A percentile compares a stretch with the other conserved stretches of the same genome.
Evolutionary conservation across 176 grass and related monocot species (phyloP).

Genomic region (Poa pratensis): DNA sequence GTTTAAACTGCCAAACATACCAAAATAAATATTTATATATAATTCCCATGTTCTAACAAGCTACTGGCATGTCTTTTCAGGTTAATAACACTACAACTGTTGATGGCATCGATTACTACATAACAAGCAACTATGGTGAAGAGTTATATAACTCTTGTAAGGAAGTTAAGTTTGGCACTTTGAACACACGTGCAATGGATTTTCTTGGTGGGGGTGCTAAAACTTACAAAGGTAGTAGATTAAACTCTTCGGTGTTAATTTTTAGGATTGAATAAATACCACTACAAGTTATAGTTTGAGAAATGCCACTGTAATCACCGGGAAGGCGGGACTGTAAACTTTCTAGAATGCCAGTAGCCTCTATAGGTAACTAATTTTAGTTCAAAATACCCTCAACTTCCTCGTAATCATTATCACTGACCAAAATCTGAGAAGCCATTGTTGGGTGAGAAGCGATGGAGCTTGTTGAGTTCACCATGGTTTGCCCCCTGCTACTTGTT

Average conservation of each 20-base stretch:
- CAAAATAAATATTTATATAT: conserved; percentile 8
- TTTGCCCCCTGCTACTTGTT: conserved; percentile 10
- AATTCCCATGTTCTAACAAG: conserved; percentile 27
- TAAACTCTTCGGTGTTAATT: background rate
- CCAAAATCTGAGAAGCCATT: background rate
- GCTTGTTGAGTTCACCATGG: conserved; percentile 17
- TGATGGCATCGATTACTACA: conserved; percentile 82
- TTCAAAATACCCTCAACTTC: conserved; percentile 5
- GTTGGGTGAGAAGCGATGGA: conserved; percentile 1
- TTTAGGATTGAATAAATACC: background rate
- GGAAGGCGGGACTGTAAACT: background rate
- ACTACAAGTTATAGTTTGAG: background rate
- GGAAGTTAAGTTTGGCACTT: conserved; percentile 95
- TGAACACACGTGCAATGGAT: conserved; percentile 98
- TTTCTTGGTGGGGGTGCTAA: conserved; percentile 88
- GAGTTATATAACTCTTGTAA: conserved; percentile 91
- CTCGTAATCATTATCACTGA: background rate
- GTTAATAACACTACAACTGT: conserved; percentile 72
- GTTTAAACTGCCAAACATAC: conserved; percentile 29
- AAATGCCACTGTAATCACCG: background rate
- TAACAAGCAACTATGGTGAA: conserved; percentile 75
- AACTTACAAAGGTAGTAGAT: conserved; percentile 75
- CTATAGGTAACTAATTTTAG: background rate
- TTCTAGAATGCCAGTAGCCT: background rate
- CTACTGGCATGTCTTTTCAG: conserved; percentile 53